Evolutionary conservation across 2,329 filamentous ascomycete genomes (phyloP).

Genomic region (Raffaelea arxii): DNA sequence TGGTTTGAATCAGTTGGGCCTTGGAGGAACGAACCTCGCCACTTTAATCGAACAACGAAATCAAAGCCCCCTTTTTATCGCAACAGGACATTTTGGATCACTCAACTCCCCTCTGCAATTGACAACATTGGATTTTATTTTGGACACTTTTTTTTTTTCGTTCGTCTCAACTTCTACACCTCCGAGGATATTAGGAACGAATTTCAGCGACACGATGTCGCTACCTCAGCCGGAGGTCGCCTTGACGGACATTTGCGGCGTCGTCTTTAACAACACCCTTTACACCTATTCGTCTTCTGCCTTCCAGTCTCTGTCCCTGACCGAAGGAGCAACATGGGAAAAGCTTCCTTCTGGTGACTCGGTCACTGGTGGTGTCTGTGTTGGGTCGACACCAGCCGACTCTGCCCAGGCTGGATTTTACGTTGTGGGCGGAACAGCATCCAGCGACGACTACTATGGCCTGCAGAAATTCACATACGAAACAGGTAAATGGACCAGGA

Average conservation of each 20-base stretch:
- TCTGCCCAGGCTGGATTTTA: constrained; percentile 56
- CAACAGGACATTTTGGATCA: no score
- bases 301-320: constrained; percentile 64
- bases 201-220: no score
- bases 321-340: constrained; percentile 63
- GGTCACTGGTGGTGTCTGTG: constrained; percentile 69
- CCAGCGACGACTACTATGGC: constrained; percentile 53
- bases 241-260: constrained; percentile 71
- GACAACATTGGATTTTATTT: no score
- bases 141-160: no score
- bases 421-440: constrained; percentile 65
- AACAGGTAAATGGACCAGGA: constrained; percentile 41
- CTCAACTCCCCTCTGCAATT: no score
- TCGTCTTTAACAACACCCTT: constrained; percentile 69
- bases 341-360: constrained; percentile 53
- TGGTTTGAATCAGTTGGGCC: no score
- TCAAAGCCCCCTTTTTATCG: no score
- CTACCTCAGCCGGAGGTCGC: constrained; percentile 60
- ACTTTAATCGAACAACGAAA: no score
- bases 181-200: no score
- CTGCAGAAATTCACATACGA: constrained; percentile 58
- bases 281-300: constrained; percentile 71
- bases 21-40: no score
- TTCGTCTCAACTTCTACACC: no score
- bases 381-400: constrained; percentile 56